Base-by-base conservation (phyloP, 2,329 filamentous ascomycete genomes). In the Trichoderma koningiopsis region DNA sequence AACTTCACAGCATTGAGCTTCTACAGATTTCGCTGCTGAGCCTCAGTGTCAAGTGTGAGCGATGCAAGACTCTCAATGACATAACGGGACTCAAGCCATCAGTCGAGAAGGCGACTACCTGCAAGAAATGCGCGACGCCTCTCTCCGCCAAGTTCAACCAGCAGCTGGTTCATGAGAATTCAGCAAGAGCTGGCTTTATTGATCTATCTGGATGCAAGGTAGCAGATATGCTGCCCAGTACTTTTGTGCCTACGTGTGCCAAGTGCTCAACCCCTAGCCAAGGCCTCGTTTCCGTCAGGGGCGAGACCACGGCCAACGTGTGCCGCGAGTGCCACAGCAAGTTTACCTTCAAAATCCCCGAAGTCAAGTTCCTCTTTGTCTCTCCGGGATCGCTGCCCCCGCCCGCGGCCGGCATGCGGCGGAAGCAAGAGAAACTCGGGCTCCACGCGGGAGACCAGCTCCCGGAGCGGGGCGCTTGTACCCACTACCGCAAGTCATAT, bases 251-350 rank as follows among this genome's bases (percentile, higher is more conserved):
- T 19, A 94, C 91, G 0, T 96, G 93, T 77, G 85, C 87, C 1
- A 85, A 87, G 75, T 96, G 93, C 80, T 96, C 92, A 35, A 91
- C 89, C 0, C 75, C 87, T 1, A 88, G 89, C 71, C 85, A 86
- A 4, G 92, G 91, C 0, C 85, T 96, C 40, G 85, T 90, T 19
- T 89, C 91, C 5, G 91, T 95, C 6, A 86, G 91, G 31, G 92
- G 92, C 57, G 92, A 95, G 70, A 88, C 87, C 22, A 87, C 88
- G 27, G 89, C 89, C 75, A 92, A 93, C 70, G 86, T 93, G 47
- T 96, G 93, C 80, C 88, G 92, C 60, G 87, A 91, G 74, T 96
- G 93, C 77, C 92, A 96, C 82, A 84, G 85, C 65, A 91, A 90
- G 77, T 94, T 96, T 86, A 91, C 87, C 19, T 92, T 96, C 80